A percentile compares a stretch with the other conserved stretches of the same genome.
These are phyloP conservation scores for Fusarium papillatum DNA, from an alignment of 2,329 filamentous ascomycete species.

Conservation along the genomic window DNA sequence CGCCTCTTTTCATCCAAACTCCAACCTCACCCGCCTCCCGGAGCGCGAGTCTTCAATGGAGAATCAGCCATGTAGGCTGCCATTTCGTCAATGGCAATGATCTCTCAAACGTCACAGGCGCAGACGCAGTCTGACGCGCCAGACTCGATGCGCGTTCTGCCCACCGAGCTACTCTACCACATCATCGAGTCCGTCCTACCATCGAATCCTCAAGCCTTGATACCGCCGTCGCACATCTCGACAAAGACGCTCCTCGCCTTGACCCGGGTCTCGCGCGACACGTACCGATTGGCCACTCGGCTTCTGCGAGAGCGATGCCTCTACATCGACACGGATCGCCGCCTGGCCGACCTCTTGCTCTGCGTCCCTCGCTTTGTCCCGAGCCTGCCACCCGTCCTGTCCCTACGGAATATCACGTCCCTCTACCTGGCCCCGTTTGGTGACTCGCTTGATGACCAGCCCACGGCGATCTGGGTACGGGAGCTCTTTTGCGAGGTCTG, in stretches of 20 bases:
- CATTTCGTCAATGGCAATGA: conserved; percentile 19
- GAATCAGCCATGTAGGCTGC: conserved; percentile 5
- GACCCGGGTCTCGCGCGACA: conserved; percentile 57
- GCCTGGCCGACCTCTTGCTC: conserved; percentile 50
- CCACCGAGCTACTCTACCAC: conserved; percentile 51
- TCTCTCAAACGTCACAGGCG: conserved; percentile 6
- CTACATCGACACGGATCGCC: conserved; percentile 55
- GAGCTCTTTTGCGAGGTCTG: conserved; percentile 58
- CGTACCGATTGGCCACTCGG: conserved; percentile 54
- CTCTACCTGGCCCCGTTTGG: conserved; percentile 58
- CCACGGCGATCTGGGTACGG: conserved; percentile 55
- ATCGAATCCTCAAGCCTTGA: conserved; percentile 44
- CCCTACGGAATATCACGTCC: conserved; percentile 52
- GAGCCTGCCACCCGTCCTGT: conserved; percentile 43
- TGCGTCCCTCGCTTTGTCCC: conserved; percentile 50
- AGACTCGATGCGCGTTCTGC: conserved; percentile 37
- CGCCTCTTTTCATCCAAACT: background rate
- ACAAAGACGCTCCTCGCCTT: conserved; percentile 60
- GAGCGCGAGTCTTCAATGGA: background rate
- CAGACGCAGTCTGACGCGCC: background rate
- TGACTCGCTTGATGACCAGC: conserved; percentile 53
- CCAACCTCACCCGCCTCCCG: background rate
- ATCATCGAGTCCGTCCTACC: conserved; percentile 53
- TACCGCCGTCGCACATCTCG: conserved; percentile 54
- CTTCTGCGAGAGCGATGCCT: conserved; percentile 61